Percentiles rank a stretch among this genome's conserved stretches.
Evolutionary conservation across 1,284 basidiomycete genomes (phyloP).

Genomic region (Moesziomyces aphidis): DNA sequence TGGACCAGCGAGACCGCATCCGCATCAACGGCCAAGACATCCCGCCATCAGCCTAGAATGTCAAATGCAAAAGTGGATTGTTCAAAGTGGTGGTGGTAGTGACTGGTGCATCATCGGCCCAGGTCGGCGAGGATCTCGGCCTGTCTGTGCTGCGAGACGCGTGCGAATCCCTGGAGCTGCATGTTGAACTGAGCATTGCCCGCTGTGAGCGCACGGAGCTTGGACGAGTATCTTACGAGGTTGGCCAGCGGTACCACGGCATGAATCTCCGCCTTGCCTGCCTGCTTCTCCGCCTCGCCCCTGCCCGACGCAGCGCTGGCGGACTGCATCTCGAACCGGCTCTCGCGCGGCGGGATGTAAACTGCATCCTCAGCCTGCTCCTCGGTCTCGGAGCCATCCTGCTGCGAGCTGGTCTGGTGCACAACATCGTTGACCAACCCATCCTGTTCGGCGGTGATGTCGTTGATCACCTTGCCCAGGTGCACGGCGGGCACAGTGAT

Average conservation of each 20-base stretch:
- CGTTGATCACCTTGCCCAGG: slow-evolving; percentile 60
- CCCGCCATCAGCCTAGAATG: background rate
- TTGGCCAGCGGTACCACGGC: slow-evolving; percentile 79
- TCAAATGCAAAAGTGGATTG: background rate
- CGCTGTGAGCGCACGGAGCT: slow-evolving; percentile 82
- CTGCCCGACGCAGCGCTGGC: slow-evolving; percentile 67
- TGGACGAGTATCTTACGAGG: slow-evolving; percentile 82
- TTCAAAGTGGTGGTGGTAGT: background rate
- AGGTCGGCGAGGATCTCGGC: slow-evolving; percentile 54
- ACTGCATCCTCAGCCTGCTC: slow-evolving; percentile 72
- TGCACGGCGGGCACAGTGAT: slow-evolving; percentile 47
- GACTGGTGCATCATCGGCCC: slow-evolving; percentile 26
- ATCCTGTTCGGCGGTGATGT: slow-evolving; percentile 61
- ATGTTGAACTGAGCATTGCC: slow-evolving; percentile 85
- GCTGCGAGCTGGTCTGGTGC: slow-evolving; percentile 70
- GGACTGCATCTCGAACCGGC: slow-evolving; percentile 74
- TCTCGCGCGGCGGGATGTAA: slow-evolving; percentile 78
- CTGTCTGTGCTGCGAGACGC: slow-evolving; percentile 51
- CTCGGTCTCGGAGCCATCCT: slow-evolving; percentile 40
- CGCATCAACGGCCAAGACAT: slow-evolving; percentile 22
- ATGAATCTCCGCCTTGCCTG: slow-evolving; percentile 50
- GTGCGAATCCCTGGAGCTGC: slow-evolving; percentile 79
- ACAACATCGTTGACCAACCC: slow-evolving; percentile 57
- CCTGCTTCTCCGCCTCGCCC: slow-evolving; percentile 52
- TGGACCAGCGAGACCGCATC: slow-evolving; percentile 12